Evolutionary conservation across 2,329 filamentous ascomycete species (phyloP), one percentile per base, ranked within the genome.

Genomic region (Fusarium anguioides): DNA sequence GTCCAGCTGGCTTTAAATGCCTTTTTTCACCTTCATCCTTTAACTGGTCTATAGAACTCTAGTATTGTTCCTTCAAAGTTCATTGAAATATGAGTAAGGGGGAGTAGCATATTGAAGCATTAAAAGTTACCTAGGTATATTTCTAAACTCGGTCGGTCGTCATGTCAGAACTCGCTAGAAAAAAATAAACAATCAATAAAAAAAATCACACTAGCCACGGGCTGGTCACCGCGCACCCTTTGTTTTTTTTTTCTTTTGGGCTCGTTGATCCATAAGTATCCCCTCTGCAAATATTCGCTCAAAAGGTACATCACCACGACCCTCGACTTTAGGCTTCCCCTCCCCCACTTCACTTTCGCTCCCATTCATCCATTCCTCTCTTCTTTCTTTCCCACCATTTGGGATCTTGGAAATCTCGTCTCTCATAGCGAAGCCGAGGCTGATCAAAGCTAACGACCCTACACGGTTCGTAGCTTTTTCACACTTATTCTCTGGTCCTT

Each of bases 331-430:
- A 58, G 68, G 66, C 66, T 67, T 66, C 70, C 69, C 70, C 66
- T 68, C 70, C 70, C 70, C 70, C 70, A 72, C 70, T 64, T 66
- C 61, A 54, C 53, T 71, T 68, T 72, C 65, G 44, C 60, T 68
- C 60, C 57, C 65, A 64, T 59, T 49, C 56, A 68, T 68, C 59
- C 58, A 63, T 71, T 60, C 56, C 69, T 71, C 69, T 69, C 69
- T 72, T 68, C 52, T 64, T 65, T 69, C 62, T 53, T 71, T 68
- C 66, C 47, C 66, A 70, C 68, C 67, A 62, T 60, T 68, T 66
- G 48, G 49, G 70, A 68, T 71, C 70, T 62, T 56, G 48, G 61
- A 71, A 66, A 68, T 53, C 60, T 71, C 63, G 66, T 62, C 52
- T 51, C 48, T 66, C 49, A 57, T 61, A 67, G 53, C 41, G 39